A percentile compares a stretch with the other conserved stretches of the same genome.
phyloP scores from a whole-genome alignment of 331 rosid genomes.

The Acacia concinna region DNA sequence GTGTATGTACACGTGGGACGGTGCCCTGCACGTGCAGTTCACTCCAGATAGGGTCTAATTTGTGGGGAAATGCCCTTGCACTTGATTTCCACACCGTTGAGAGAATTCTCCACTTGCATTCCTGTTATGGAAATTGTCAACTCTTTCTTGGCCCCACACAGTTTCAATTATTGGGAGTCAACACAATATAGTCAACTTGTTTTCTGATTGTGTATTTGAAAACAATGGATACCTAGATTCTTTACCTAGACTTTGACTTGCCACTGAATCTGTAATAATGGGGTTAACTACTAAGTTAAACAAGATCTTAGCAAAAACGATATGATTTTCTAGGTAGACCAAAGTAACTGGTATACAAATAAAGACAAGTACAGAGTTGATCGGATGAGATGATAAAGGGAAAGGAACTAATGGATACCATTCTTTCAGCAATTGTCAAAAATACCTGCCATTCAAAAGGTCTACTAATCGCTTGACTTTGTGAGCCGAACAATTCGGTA shows the following conservation, averaged over 20 bases:
- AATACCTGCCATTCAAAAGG: not conserved
- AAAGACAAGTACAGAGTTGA: not conserved
- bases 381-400: not conserved
- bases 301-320: not conserved
- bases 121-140: conserved; percentile 31
- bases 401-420: not conserved
- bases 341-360: not conserved
- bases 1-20: conserved; percentile 25
- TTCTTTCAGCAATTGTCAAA: not conserved
- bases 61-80: not conserved
- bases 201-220: conserved; percentile 21
- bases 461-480: not conserved
- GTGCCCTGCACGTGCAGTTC: conserved; percentile 33
- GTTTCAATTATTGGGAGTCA: conserved; percentile 39
- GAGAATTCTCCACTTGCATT: conserved; percentile 18
- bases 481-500: not conserved
- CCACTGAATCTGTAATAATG: not conserved
- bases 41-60: conserved; percentile 25
- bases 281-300: not conserved
- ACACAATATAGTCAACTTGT: not conserved
- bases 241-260: not conserved
- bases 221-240: conserved; percentile 1
- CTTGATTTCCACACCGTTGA: not conserved
- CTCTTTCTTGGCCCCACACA: conserved; percentile 41
- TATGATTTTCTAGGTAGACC: not conserved